phyloP scores from a whole-genome alignment of 108 stramenopile species.

The Fistulifera pelliculosa region DNA sequence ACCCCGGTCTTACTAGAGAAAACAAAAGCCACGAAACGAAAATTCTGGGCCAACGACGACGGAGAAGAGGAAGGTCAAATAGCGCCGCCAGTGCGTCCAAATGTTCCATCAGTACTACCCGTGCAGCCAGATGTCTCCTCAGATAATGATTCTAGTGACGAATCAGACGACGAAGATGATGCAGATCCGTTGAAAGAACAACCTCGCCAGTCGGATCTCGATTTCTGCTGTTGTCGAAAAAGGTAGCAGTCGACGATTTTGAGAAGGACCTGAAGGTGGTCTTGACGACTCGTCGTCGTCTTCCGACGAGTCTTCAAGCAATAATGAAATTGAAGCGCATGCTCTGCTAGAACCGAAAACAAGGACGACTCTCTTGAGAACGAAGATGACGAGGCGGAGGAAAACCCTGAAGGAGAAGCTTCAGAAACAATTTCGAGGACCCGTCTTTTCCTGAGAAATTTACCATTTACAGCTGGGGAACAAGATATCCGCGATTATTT shows the following conservation, averaged over 20 bases:
- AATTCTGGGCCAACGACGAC: conserved; percentile 85
- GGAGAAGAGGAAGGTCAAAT: conserved; percentile 14
- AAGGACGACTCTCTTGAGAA: conserved; percentile 10
- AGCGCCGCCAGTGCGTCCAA: conserved; percentile 1
- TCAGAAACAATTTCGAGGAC: conserved; percentile 13
- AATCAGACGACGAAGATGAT: conserved; percentile 17
- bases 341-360: conserved; percentile 11
- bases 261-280: conserved; percentile 41
- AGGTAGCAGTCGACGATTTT: conserved; percentile 41
- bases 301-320: too few relatives aligned
- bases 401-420: conserved; percentile 7
- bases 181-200: conserved; percentile 7
- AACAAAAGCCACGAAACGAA: conserved; percentile 33
- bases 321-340: too few relatives aligned
- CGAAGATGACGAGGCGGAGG: conserved; percentile 3
- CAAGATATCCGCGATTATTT: conserved; percentile 87
- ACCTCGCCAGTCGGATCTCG: conserved; percentile 36
- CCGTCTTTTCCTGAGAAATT: conserved; percentile 91
- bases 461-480: conserved; percentile 87
- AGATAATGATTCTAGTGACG: conserved; percentile 24
- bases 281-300: too few relatives aligned
- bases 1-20: conserved; percentile 17
- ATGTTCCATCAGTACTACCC: conserved; percentile 17
- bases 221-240: conserved; percentile 78
- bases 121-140: conserved; percentile 14